A percentile compares a stretch with the other conserved stretches of the same genome.
Evolutionary conservation across 257 asterid species (phyloP).

Genomic region (Fraxinus excelsior): DNA sequence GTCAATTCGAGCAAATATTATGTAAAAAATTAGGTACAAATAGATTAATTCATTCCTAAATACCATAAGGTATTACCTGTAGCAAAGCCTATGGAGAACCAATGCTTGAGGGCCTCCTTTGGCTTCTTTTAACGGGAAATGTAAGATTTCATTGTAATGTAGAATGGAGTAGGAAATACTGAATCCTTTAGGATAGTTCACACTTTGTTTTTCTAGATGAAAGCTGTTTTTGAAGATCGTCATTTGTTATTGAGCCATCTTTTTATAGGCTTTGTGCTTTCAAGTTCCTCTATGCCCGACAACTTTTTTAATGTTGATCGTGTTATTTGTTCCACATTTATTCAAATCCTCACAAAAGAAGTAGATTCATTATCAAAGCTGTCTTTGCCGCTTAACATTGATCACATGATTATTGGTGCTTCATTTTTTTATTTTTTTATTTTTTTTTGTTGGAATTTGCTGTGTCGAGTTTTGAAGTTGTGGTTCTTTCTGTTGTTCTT

Average conservation of each 20-base stretch:
- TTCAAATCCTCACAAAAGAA: constrained; percentile 84
- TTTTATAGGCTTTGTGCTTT: not conserved
- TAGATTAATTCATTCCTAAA: too few relatives aligned
- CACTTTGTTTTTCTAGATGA: not conserved
- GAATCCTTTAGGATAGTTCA: not conserved
- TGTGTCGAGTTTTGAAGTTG: too few relatives aligned
- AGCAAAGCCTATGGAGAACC: constrained; percentile 93
- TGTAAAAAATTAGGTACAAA: too few relatives aligned
- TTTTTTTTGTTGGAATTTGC: too few relatives aligned
- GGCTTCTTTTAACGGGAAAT: constrained; percentile 97
- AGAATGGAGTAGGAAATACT: constrained; percentile 5
- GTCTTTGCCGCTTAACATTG: too few relatives aligned
- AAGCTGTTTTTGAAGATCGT: not conserved
- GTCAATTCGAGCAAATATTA: too few relatives aligned
- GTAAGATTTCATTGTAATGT: constrained; percentile 34
- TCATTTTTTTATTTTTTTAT: too few relatives aligned
- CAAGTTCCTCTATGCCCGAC: constrained; percentile 6
- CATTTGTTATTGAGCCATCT: not conserved
- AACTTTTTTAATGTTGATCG: constrained; percentile 3
- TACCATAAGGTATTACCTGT: constrained; percentile 88
- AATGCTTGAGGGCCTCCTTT: constrained; percentile 97
- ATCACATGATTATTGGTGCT: too few relatives aligned
- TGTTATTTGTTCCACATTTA: constrained; percentile 17
- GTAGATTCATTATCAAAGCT: constrained; percentile 73
- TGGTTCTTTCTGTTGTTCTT: too few relatives aligned